phyloP scores from a whole-genome alignment of 352 stramenopile genomes.

The Globisporangium solare region DNA sequence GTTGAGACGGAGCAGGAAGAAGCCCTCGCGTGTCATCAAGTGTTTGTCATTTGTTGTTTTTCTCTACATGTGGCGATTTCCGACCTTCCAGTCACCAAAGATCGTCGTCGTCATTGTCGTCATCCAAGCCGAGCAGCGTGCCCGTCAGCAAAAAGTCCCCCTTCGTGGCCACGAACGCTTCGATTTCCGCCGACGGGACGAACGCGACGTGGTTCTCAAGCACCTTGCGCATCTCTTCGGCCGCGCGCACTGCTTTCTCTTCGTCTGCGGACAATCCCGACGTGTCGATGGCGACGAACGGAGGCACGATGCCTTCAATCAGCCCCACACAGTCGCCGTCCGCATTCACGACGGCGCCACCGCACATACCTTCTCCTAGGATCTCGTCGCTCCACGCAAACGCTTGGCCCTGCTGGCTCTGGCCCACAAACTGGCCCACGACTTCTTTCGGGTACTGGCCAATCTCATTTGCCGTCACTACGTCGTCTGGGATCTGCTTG shows the following conservation, averaged over 20 bases:
- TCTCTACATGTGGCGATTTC: too few species aligned
- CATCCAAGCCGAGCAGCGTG: constrained; percentile 19
- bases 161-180: constrained; percentile 37
- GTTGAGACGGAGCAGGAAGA: too few species aligned
- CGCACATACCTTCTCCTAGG: constrained; percentile 80
- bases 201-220: constrained; percentile 70
- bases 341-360: constrained; percentile 50
- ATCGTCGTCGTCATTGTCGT: constrained; percentile 13
- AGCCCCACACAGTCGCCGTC: constrained; percentile 52
- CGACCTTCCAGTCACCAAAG: constrained; percentile 9
- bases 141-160: constrained; percentile 29
- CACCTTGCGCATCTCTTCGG: constrained; percentile 52
- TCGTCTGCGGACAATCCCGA: constrained; percentile 17
- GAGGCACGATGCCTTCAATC: constrained; percentile 75
- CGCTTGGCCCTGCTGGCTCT: constrained; percentile 51
- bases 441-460: constrained; percentile 48
- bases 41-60: too few species aligned
- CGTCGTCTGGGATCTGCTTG: constrained; percentile 23
- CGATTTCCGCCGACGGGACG: constrained; percentile 46
- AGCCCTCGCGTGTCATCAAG: too few species aligned
- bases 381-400: constrained; percentile 74
- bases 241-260: constrained; percentile 21
- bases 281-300: constrained; percentile 19
- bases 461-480: constrained; percentile 10
- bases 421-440: constrained; percentile 50